phyloP scores from a whole-genome alignment of 345 rosid species.

The Adansonia digitata region DNA sequence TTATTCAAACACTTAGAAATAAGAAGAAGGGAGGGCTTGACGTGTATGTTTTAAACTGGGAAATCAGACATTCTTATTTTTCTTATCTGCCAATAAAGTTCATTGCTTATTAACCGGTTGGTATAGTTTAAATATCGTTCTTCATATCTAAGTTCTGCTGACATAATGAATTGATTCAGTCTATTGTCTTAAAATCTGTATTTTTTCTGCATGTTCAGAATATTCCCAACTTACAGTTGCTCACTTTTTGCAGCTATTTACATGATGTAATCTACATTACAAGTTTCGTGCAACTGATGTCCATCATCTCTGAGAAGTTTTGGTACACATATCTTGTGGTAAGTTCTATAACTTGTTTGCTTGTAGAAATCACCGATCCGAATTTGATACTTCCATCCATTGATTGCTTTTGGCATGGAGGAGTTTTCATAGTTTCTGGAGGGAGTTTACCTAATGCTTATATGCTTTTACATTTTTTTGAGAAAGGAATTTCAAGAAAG shows the following conservation, averaged over 20 bases:
- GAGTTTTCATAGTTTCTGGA: neutral
- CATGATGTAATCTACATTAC: constrained; percentile 25
- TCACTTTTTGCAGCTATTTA: neutral
- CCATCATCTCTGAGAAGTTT: constrained; percentile 79
- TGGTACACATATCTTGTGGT: constrained; percentile 86
- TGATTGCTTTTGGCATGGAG: neutral
- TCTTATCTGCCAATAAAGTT: neutral
- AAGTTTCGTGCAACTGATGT: constrained; percentile 74
- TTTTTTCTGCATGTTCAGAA: neutral
- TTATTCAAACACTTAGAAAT: neutral
- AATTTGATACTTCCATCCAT: neutral
- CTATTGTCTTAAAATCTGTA: neutral
- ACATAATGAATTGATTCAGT: neutral
- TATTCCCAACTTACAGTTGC: neutral
- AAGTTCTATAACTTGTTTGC: constrained; percentile 23
- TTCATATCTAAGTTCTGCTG: neutral
- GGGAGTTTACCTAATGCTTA: neutral
- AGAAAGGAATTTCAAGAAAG: neutral
- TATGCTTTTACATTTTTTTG: neutral
- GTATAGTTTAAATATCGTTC: too few species aligned
- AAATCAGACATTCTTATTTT: too few species aligned
- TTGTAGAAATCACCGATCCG: neutral
- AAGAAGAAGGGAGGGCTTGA: neutral
- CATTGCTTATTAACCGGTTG: neutral
- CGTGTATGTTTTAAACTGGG: too few species aligned